These are phyloP conservation scores for Phytophthora litchii DNA, from an alignment of 352 stramenopile genomes.

Conservation along the genomic window DNA sequence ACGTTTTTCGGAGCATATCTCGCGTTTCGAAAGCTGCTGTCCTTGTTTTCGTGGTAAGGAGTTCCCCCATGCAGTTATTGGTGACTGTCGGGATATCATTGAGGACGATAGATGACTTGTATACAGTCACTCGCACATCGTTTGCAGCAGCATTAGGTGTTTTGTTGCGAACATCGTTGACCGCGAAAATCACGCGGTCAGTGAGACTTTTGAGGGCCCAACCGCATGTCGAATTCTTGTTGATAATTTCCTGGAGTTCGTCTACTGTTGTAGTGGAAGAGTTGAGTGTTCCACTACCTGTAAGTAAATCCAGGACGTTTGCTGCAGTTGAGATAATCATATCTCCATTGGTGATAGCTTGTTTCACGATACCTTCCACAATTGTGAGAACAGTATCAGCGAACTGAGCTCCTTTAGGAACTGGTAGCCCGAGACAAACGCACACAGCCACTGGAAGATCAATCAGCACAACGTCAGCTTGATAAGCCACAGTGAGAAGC, in stretches of 20 bases:
- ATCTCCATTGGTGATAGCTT: conserved; percentile 33
- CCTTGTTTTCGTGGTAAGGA: conserved; percentile 10
- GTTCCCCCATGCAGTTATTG: conserved; percentile 25
- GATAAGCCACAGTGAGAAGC: conserved; percentile 24
- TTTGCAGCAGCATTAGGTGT: conserved; percentile 13
- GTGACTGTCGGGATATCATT: conserved; percentile 16
- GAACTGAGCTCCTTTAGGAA: conserved; percentile 19
- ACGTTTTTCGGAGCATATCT: not conserved
- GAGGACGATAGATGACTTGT: conserved; percentile 10
- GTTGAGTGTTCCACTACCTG: conserved; percentile 23
- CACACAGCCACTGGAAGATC: conserved; percentile 27
- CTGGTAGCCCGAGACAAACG: conserved; percentile 17
- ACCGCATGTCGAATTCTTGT: conserved; percentile 14
- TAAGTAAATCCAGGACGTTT: conserved; percentile 30
- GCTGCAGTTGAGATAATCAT: conserved; percentile 31
- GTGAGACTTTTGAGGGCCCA: conserved; percentile 27
- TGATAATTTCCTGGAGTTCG: conserved; percentile 29
- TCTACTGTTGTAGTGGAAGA: conserved; percentile 20
- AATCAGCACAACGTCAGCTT: conserved; percentile 25
- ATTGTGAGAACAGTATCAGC: conserved; percentile 20
- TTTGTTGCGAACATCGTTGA: conserved; percentile 22
- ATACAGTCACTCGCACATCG: conserved; percentile 18
- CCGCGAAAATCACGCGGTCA: conserved; percentile 21
- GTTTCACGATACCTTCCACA: conserved; percentile 35
- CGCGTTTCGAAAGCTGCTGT: conserved; percentile 15